These are phyloP conservation scores for Neurospora cerealis DNA, from an alignment of 495 filamentous ascomycete genomes.

Conservation along the genomic window DNA sequence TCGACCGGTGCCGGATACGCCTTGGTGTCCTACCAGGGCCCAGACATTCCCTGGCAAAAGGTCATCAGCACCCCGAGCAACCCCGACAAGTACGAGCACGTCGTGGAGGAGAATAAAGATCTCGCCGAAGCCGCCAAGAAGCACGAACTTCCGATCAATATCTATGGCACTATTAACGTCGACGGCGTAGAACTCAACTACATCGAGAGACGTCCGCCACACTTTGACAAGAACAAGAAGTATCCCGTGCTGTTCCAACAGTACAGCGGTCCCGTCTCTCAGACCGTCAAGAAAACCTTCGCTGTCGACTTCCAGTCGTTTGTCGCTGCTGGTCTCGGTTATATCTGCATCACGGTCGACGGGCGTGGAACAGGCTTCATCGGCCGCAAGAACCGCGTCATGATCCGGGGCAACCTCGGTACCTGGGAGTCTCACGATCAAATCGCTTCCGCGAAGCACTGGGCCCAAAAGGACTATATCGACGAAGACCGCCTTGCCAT, in stretches of 20 bases:
- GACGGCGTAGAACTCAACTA: slow-evolving; percentile 65
- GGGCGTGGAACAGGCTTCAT: slow-evolving; percentile 87
- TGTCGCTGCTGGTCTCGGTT: slow-evolving; percentile 76
- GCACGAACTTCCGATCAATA: slow-evolving; percentile 73
- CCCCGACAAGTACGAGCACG: slow-evolving; percentile 47
- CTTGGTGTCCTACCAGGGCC: slow-evolving; percentile 72
- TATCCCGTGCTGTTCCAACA: slow-evolving; percentile 93
- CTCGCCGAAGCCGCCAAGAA: slow-evolving; percentile 59
- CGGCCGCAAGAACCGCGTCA: slow-evolving; percentile 71
- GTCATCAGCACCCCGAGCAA: slow-evolving; percentile 75
- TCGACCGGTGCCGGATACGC: slow-evolving; percentile 73
- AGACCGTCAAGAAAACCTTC: slow-evolving; percentile 75
- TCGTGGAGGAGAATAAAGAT: slow-evolving; percentile 66
- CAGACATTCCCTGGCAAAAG: slow-evolving; percentile 84
- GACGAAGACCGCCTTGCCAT: slow-evolving; percentile 77
- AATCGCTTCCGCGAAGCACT: slow-evolving; percentile 81
- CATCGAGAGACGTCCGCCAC: slow-evolving; percentile 79
- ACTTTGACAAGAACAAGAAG: slow-evolving; percentile 75
- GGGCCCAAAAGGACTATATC: slow-evolving; percentile 73
- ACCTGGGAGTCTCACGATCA: slow-evolving; percentile 81
- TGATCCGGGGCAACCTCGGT: slow-evolving; percentile 75
- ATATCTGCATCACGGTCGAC: slow-evolving; percentile 92
- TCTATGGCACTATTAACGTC: slow-evolving; percentile 77
- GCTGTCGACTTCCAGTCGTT: slow-evolving; percentile 84
- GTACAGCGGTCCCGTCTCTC: slow-evolving; percentile 86